phyloP scores from a whole-genome alignment of 2,329 filamentous ascomycete species.

The Microdochium trichocladiopsis region DNA sequence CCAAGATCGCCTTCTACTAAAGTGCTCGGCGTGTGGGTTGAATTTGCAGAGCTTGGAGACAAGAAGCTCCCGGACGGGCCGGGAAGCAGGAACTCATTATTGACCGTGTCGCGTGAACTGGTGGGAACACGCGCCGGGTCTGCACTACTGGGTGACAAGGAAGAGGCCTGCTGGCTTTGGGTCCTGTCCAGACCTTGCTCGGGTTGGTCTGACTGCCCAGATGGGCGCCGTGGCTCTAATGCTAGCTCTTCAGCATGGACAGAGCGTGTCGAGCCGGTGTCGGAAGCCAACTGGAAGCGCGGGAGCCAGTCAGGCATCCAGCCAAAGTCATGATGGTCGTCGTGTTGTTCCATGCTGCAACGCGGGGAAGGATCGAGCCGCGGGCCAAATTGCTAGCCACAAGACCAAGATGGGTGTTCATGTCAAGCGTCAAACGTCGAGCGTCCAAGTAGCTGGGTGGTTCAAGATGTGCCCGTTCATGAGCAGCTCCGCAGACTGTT shows the following conservation, averaged over 20 bases:
- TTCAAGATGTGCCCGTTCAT: too few species aligned
- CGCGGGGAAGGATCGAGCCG: background rate
- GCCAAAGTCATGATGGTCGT: constrained; percentile 1
- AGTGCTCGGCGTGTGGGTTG: constrained; percentile 1
- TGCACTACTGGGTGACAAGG: background rate
- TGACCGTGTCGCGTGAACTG: background rate
- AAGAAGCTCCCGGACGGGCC: background rate
- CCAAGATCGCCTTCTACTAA: constrained; percentile 1
- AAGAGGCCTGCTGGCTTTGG: background rate
- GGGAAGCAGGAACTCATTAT: background rate
- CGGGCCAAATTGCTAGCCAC: background rate
- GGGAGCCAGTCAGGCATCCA: constrained; percentile 10
- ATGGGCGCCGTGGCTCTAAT: too few species aligned
- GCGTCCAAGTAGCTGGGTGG: background rate
- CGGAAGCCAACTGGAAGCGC: background rate
- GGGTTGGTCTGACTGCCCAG: background rate
- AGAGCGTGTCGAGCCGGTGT: background rate
- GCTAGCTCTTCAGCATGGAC: background rate
- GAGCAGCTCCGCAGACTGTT: too few species aligned
- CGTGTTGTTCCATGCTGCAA: background rate
- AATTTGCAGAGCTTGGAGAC: background rate
- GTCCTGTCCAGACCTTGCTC: background rate
- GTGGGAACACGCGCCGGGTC: background rate
- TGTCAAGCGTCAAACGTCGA: background rate
- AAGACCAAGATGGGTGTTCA: background rate